phyloP scores from a whole-genome alignment of 2,329 filamentous ascomycete species.

The Phyllosticta citrichinensis region DNA sequence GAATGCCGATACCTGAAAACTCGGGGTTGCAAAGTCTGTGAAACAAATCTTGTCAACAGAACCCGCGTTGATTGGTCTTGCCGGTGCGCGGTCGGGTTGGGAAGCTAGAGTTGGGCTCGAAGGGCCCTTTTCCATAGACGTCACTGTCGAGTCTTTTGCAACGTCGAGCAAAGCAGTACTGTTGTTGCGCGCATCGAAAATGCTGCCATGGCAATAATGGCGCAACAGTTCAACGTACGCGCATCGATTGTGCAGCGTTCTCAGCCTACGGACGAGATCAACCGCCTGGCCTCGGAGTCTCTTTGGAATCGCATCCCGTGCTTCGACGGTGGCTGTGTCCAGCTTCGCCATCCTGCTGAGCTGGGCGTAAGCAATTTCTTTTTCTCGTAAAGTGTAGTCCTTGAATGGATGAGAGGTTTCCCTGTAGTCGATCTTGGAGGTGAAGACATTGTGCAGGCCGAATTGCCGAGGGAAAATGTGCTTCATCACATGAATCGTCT shows the following conservation, averaged over 20 bases:
- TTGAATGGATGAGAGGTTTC: conserved; percentile 66
- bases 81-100: not conserved
- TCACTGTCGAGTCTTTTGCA: not conserved
- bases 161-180: not conserved
- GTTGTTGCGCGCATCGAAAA: not conserved
- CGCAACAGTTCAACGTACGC: conserved; percentile 69
- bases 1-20: conserved; percentile 68
- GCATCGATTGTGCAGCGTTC: conserved; percentile 61
- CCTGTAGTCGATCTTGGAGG: conserved; percentile 51
- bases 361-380: conserved; percentile 51
- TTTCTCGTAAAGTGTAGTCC: conserved; percentile 77
- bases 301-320: conserved; percentile 44
- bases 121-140: not conserved
- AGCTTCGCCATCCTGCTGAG: conserved; percentile 10
- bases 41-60: conserved; percentile 27
- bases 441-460: conserved; percentile 85
- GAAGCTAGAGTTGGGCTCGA: not conserved
- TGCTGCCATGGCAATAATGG: conserved; percentile 54
- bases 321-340: conserved; percentile 20
- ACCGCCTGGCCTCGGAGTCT: conserved; percentile 55
- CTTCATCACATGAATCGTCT: conserved; percentile 68
- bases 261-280: conserved; percentile 56
- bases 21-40: conserved; percentile 57
- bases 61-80: not conserved
- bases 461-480: conserved; percentile 93